Evolutionary conservation across 2,329 filamentous ascomycete genomes (phyloP).

Genomic region (Penicillium fuscoglaucum): DNA sequence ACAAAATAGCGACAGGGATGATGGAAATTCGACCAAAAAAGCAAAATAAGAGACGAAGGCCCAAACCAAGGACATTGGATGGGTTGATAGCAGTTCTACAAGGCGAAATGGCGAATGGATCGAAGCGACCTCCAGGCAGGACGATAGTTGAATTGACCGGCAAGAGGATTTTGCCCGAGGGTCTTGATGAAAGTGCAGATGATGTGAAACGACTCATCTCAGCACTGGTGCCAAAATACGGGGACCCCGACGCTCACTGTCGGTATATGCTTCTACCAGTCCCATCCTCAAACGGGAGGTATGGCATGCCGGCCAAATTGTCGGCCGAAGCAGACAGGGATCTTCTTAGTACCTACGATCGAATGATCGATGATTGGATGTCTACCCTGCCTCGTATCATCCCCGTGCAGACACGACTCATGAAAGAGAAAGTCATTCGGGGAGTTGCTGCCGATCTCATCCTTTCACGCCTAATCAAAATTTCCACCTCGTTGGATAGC

Average conservation of each 20-base stretch:
- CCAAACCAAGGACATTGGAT: slow-evolving; percentile 21
- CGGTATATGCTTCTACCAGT: slow-evolving; percentile 26
- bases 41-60: not conserved
- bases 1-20: slow-evolving; percentile 23
- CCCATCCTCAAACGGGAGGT: slow-evolving; percentile 15
- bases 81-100: slow-evolving; percentile 26
- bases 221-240: slow-evolving; percentile 9
- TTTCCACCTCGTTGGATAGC: slow-evolving; percentile 12
- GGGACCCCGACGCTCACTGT: slow-evolving; percentile 7
- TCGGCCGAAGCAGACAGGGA: slow-evolving; percentile 15
- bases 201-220: slow-evolving; percentile 32
- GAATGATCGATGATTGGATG: slow-evolving; percentile 40
- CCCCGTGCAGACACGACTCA: slow-evolving; percentile 38
- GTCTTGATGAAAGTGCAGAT: slow-evolving; percentile 39
- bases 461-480: slow-evolving; percentile 33
- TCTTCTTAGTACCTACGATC: slow-evolving; percentile 37
- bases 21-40: slow-evolving; percentile 1
- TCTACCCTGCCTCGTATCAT: slow-evolving; percentile 34
- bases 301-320: slow-evolving; percentile 9
- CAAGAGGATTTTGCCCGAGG: slow-evolving; percentile 30
- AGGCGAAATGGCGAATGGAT: slow-evolving; percentile 7
- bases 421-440: slow-evolving; percentile 42
- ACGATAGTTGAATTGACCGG: slow-evolving; percentile 40
- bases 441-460: slow-evolving; percentile 39
- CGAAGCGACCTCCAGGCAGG: slow-evolving; percentile 17